Base-by-base conservation (phyloP, 345 rosid genomes). In the Bretschneidera sinensis region DNA sequence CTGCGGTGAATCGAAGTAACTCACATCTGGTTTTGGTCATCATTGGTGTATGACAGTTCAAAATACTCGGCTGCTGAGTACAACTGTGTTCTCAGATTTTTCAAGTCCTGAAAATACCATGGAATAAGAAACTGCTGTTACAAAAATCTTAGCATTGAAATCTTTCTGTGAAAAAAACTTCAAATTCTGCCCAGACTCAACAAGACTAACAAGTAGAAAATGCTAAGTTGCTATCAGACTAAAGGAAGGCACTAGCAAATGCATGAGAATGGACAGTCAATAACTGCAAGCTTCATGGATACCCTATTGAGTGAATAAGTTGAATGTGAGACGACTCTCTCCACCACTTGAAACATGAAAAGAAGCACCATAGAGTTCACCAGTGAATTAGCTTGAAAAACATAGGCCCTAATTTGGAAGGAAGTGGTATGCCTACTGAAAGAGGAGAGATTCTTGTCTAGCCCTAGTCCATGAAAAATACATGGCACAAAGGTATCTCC, bases 1-100 rank as follows among this genome's bases (percentile, higher is more conserved):
- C n/a, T n/a, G 35, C 35, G 9, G 6, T 35, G 23, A 43, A 60
- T 35, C 23, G 24, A 17, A 68, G 45, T 19, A 67, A 72, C 92
- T 82, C 76, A 92, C 96, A 80, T 74, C 20, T 89, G 87, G 73
- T 89, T 89, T 58, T 92, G 91, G 67, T 78, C 86, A 63, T 92
- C 96, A 21, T 83, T 82, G 50, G 85, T 71, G 76, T 86, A 92
- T 20, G 98, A 89, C 34, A 86, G 62, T 60, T 92, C 98, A 50
- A 89, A 92, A 74, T 92, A 92, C 75, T 92, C 96, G 0, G 96
- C 98, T 49, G 98, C 98, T 51, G 98, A 83, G 64, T 92, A 92
- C 60, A 92, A 72, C 60, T 92, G 98, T 60, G 89, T 69, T 75
- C 96, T 76, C 66, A 92, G 74, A 74, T 82, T 92, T 72, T 84